Evolutionary conservation across 2,329 filamentous ascomycete genomes (phyloP).

Genomic region (Didymella arachidicola): DNA sequence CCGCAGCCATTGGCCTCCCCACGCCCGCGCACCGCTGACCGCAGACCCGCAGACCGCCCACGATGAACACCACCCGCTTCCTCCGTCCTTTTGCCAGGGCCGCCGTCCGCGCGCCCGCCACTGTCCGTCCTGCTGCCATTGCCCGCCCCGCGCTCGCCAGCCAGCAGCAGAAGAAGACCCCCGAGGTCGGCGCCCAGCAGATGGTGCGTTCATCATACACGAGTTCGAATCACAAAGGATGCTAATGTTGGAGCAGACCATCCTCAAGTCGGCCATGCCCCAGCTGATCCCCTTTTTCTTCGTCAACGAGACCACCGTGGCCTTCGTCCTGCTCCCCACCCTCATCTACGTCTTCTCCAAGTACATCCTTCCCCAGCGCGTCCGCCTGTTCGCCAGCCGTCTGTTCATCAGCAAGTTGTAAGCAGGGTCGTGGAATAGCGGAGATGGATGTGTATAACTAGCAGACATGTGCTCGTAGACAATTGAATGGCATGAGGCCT

Average conservation of each 20-base stretch:
- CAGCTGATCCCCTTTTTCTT: slow-evolving; percentile 57
- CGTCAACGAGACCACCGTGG: slow-evolving; percentile 55
- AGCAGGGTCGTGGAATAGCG: slow-evolving; percentile 18
- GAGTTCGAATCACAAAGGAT: neutral
- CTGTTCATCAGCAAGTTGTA: slow-evolving; percentile 58
- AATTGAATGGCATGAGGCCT: slow-evolving; percentile 37
- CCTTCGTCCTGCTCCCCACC: slow-evolving; percentile 52
- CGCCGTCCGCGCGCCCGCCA: slow-evolving; percentile 50
- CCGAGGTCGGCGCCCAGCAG: slow-evolving; percentile 42
- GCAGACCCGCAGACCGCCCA: slow-evolving; percentile 42
- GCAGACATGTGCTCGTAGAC: slow-evolving; percentile 47
- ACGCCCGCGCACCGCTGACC: slow-evolving; percentile 41
- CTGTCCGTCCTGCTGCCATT: slow-evolving; percentile 46
- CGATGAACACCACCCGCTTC: slow-evolving; percentile 54
- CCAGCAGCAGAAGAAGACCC: slow-evolving; percentile 48
- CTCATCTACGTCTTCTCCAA: slow-evolving; percentile 56
- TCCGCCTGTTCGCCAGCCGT: slow-evolving; percentile 52
- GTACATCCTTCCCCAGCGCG: slow-evolving; percentile 54
- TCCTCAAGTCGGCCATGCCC: slow-evolving; percentile 55
- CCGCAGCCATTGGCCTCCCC: slow-evolving; percentile 37
- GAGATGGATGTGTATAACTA: slow-evolving; percentile 44
- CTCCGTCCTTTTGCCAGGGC: slow-evolving; percentile 53
- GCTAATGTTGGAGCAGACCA: slow-evolving; percentile 41
- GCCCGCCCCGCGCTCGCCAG: slow-evolving; percentile 47
- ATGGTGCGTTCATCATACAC: slow-evolving; percentile 35